A percentile compares a stretch with the other conserved stretches of the same genome.
These are phyloP conservation scores for Wickerhamiella shivajii DNA, from an alignment of 805 yeast genomes.

Conservation along the genomic window DNA sequence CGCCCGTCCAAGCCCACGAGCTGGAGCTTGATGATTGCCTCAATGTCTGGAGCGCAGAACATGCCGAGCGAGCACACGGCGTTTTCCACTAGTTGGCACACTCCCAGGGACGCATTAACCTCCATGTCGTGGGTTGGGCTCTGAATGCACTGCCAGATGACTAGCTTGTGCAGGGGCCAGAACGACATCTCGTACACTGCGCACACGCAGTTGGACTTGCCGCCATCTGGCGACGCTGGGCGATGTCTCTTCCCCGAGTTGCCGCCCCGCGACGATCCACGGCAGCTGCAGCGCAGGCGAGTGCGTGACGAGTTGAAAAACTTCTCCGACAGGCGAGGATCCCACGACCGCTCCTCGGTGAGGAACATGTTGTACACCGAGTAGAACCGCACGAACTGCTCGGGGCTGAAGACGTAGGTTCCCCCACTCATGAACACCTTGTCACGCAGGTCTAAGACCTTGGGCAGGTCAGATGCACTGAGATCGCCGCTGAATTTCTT, in stretches of 20 bases:
- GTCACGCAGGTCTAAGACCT: slow-evolving; percentile 4
- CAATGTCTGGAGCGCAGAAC: slow-evolving; percentile 2
- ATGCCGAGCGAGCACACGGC: slow-evolving; percentile 1
- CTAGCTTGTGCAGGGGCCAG: slow-evolving; percentile 7
- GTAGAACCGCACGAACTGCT: slow-evolving; percentile 7
- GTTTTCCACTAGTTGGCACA: slow-evolving; percentile 4
- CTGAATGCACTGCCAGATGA: slow-evolving; percentile 7
- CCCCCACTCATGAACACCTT: slow-evolving; percentile 3
- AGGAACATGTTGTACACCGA: slow-evolving; percentile 6
- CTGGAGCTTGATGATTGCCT: slow-evolving; percentile 4
- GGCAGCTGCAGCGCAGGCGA: slow-evolving; percentile 6
- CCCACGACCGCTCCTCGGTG: slow-evolving; percentile 9
- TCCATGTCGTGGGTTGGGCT: slow-evolving; percentile 4
- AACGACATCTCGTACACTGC: slow-evolving; percentile 7
- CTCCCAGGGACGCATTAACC: slow-evolving; percentile 4
- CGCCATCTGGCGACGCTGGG: neutral
- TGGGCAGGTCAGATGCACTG: neutral
- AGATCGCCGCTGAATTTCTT: slow-evolving; percentile 3
- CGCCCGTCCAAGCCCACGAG: neutral
- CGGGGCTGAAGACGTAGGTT: slow-evolving; percentile 4
- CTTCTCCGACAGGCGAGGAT: slow-evolving; percentile 7
- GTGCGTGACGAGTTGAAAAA: slow-evolving; percentile 8
- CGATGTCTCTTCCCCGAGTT: slow-evolving; percentile 7
- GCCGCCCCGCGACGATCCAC: slow-evolving; percentile 6
- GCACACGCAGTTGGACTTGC: slow-evolving; percentile 2